Percentiles rank a stretch among this genome's conserved stretches.
phyloP scores from a whole-genome alignment of 2,329 filamentous ascomycete species.

The Colletotrichum agaves region DNA sequence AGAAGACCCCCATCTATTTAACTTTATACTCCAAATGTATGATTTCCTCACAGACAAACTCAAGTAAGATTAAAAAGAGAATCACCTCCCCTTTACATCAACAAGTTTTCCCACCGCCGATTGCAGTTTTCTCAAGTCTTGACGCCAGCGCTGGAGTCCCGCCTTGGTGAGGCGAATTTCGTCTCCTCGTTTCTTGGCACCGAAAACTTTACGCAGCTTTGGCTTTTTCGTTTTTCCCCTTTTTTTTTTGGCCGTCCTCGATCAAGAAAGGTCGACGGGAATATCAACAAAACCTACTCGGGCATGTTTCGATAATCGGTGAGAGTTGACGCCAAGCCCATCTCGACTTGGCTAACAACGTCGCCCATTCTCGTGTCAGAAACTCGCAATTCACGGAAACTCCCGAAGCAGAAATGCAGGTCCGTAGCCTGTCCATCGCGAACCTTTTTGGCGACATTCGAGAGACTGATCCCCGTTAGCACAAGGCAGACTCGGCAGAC shows the following conservation, averaged over 20 bases:
- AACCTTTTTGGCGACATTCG: background rate
- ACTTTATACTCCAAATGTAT: slow-evolving; percentile 20
- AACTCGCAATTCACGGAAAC: background rate
- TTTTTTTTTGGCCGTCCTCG: background rate
- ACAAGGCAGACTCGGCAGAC: background rate
- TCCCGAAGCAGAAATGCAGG: background rate
- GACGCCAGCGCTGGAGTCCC: slow-evolving; percentile 7
- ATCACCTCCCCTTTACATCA: slow-evolving; percentile 7
- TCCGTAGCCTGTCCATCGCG: slow-evolving; percentile 2
- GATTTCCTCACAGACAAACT: slow-evolving; percentile 23
- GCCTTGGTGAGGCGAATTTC: background rate
- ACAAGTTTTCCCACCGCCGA: slow-evolving; percentile 1
- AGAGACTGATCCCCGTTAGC: background rate
- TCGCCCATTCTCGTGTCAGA: background rate
- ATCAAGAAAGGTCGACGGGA: background rate
- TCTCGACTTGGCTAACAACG: slow-evolving; percentile 19
- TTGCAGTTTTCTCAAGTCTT: slow-evolving; percentile 6
- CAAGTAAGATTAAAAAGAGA: slow-evolving; percentile 10
- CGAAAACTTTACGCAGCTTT: background rate
- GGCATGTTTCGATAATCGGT: slow-evolving; percentile 3
- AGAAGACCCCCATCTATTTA: slow-evolving; percentile 28
- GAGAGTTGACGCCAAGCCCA: slow-evolving; percentile 24
- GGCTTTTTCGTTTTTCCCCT: too few relatives aligned
- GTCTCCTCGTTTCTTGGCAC: slow-evolving; percentile 4
- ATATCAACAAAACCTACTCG: background rate